A percentile compares a stretch with the other conserved stretches of the same genome.
phyloP scores from a whole-genome alignment of 192 early-diverging fungal species.

The Backusella tarrabulga region DNA sequence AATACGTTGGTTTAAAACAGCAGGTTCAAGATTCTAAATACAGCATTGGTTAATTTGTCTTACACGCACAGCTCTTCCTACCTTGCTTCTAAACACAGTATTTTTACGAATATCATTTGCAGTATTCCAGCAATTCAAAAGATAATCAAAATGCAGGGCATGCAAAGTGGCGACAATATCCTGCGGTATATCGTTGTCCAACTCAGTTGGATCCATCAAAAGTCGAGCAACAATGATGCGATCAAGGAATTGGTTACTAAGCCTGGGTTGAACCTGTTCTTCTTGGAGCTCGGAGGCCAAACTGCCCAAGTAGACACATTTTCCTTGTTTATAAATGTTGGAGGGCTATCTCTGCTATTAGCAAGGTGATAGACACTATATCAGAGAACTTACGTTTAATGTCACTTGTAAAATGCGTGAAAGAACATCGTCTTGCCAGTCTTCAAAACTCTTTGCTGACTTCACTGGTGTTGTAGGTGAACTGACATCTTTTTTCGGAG shows the following conservation, averaged over 20 bases:
- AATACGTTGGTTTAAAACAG: slow-evolving; percentile 58
- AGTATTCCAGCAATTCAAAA: slow-evolving; percentile 61
- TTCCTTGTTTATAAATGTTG: slow-evolving; percentile 20
- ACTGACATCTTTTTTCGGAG: neutral
- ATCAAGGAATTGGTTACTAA: slow-evolving; percentile 58
- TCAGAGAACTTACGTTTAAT: slow-evolving; percentile 56
- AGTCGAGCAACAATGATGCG: slow-evolving; percentile 70
- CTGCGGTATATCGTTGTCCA: slow-evolving; percentile 16
- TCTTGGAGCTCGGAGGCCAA: slow-evolving; percentile 35
- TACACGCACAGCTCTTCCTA: slow-evolving; percentile 13
- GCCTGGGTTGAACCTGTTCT: slow-evolving; percentile 37
- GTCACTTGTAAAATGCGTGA: slow-evolving; percentile 77
- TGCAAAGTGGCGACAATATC: slow-evolving; percentile 34
- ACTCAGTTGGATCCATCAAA: slow-evolving; percentile 53
- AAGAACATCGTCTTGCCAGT: slow-evolving; percentile 85
- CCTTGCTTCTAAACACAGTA: slow-evolving; percentile 50
- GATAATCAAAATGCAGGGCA: slow-evolving; percentile 58
- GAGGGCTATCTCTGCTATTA: slow-evolving; percentile 2
- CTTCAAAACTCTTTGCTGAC: slow-evolving; percentile 51
- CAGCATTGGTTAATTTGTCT: neutral
- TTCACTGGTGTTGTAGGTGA: slow-evolving; percentile 19
- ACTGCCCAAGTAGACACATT: slow-evolving; percentile 33
- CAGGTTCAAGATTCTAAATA: slow-evolving; percentile 49
- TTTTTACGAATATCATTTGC: slow-evolving; percentile 50
- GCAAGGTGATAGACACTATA: no score